phyloP scores from a whole-genome alignment of 2,329 filamentous ascomycete species.

The Tolypocladium cylindrosporum region DNA sequence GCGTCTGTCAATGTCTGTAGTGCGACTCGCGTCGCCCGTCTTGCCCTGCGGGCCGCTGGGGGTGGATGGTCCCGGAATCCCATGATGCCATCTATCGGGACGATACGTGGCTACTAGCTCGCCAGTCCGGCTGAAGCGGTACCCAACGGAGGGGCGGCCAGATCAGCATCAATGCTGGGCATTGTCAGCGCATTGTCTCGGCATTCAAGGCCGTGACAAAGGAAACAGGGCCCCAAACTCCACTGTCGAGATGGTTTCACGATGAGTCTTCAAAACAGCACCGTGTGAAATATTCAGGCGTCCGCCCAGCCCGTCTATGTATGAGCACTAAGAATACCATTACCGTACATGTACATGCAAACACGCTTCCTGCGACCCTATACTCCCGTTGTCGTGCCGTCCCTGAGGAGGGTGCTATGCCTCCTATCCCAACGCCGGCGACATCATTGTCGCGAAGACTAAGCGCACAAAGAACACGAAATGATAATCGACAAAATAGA shows the following conservation, averaged over 20 bases:
- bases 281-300: not conserved
- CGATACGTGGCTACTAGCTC: not conserved
- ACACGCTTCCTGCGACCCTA: constrained; percentile 2
- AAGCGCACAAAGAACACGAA: constrained; percentile 2
- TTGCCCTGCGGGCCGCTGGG: not conserved
- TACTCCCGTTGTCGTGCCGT: constrained; percentile 7
- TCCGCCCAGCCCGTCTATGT: not conserved
- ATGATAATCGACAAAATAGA: not conserved
- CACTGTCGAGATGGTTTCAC: not conserved
- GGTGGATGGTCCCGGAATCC: not conserved
- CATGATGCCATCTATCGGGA: not conserved
- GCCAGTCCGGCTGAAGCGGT: not conserved
- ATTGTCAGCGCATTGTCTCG: not conserved
- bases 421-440: constrained; percentile 16
- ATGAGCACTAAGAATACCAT: not conserved
- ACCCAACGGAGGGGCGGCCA: not conserved
- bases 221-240: not conserved
- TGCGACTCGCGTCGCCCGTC: not conserved
- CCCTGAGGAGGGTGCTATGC: constrained; percentile 3
- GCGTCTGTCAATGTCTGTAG: not conserved
- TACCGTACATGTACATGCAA: constrained; percentile 1
- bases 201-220: not conserved
- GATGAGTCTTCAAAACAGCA: not conserved
- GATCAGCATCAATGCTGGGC: not conserved
- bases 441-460: constrained; percentile 13